Percentiles rank a stretch among this genome's conserved stretches.
Conservation (phyloP, 768 basidiomycete genomes). For the Leucosporidium creatinivorum region DNA sequence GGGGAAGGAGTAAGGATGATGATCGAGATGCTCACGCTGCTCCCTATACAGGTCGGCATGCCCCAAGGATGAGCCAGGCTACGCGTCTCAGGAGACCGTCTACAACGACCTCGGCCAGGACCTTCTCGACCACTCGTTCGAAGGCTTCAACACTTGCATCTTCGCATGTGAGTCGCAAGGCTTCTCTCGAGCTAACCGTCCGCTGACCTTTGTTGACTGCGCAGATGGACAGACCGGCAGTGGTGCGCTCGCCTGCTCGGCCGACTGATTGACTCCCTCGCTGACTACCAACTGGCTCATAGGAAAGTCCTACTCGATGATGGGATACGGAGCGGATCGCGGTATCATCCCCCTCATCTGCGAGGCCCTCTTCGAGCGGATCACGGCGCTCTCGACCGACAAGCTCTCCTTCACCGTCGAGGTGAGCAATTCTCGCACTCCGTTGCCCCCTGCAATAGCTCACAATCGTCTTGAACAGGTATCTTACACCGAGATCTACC, state of each 20-base stretch:
- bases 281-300: constrained; percentile 6
- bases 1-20: neutral
- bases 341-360: constrained; percentile 97
- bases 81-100: constrained; percentile 89
- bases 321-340: constrained; percentile 60
- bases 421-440: constrained; percentile 51
- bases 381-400: constrained; percentile 54
- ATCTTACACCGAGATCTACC: constrained; percentile 63
- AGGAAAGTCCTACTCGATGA: constrained; percentile 44
- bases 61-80: constrained; percentile 74
- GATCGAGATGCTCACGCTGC: neutral
- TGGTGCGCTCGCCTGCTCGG: constrained; percentile 27
- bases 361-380: constrained; percentile 79
- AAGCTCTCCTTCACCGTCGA: constrained; percentile 84
- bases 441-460: constrained; percentile 16
- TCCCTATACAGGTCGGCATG: constrained; percentile 53
- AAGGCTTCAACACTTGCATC: constrained; percentile 97
- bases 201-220: neutral
- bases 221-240: constrained; percentile 31
- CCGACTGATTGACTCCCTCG: neutral
- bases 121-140: constrained; percentile 86
- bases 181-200: neutral
- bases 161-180: constrained; percentile 73
- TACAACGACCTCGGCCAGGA: constrained; percentile 92
- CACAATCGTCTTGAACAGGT: neutral